Conservation (phyloP, 2,329 filamentous ascomycete genomes). For the Pyricularia sp. region DNA sequence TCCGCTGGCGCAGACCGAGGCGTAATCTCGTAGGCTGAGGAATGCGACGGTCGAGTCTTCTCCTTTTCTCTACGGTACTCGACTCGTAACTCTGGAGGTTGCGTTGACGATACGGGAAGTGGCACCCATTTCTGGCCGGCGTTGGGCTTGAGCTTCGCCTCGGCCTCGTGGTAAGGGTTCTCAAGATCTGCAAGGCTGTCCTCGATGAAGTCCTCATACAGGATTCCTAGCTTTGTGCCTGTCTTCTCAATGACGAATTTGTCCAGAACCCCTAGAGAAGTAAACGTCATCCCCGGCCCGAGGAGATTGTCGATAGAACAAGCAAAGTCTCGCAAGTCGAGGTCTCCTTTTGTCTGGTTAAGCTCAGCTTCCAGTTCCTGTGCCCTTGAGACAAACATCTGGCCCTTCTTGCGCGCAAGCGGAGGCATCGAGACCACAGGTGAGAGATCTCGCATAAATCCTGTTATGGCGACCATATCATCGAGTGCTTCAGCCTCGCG, state of each 20-base stretch:
- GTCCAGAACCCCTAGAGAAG: conserved; percentile 23
- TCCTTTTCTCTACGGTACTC: conserved; percentile 26
- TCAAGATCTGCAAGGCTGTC: conserved; percentile 22
- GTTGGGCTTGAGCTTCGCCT: conserved; percentile 10
- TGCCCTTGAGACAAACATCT: conserved; percentile 20
- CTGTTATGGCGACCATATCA: conserved; percentile 23
- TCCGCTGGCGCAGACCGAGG: not conserved
- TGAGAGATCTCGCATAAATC: conserved; percentile 26
- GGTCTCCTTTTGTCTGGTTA: conserved; percentile 19
- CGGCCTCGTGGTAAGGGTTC: conserved; percentile 13
- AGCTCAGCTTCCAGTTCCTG: conserved; percentile 24
- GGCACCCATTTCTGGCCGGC: conserved; percentile 12
- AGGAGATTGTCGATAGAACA: conserved; percentile 28
- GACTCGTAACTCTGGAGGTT: conserved; percentile 13
- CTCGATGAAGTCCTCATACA: conserved; percentile 30
- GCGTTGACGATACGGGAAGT: conserved; percentile 7
- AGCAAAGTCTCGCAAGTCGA: conserved; percentile 26
- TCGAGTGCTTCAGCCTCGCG: conserved; percentile 21
- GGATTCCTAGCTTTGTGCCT: conserved; percentile 25
- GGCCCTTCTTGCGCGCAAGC: conserved; percentile 24
- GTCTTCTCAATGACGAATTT: conserved; percentile 22
- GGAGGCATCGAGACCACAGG: conserved; percentile 21
- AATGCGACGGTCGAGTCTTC: conserved; percentile 27
- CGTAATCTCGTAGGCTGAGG: conserved; percentile 18
- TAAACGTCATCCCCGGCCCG: conserved; percentile 23